These are phyloP conservation scores for Chrysosporium keratinophilum DNA, from an alignment of 2,329 filamentous ascomycete species.

Conservation along the genomic window DNA sequence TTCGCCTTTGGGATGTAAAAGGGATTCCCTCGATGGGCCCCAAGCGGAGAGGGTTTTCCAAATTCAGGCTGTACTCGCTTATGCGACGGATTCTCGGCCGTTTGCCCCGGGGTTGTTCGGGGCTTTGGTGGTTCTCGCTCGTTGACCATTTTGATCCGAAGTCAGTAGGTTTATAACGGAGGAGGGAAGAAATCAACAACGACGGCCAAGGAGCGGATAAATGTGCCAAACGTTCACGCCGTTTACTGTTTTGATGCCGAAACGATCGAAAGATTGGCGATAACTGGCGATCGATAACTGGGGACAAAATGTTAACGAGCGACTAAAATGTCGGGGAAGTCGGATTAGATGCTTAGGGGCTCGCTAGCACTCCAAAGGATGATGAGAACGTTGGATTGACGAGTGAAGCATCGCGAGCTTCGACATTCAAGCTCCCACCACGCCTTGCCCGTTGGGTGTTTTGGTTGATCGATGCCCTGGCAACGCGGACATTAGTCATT, in stretches of 20 bases:
- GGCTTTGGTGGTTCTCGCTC: slow-evolving; percentile 40
- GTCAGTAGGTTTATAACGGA: not conserved
- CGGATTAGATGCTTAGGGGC: not conserved
- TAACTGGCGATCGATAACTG: too few relatives aligned
- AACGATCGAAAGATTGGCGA: too few relatives aligned
- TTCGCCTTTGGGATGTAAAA: slow-evolving; percentile 46
- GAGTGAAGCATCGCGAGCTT: not conserved
- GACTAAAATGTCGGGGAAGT: too few relatives aligned
- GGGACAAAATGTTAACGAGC: too few relatives aligned
- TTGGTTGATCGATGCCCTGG: not conserved
- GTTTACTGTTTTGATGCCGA: too few relatives aligned
- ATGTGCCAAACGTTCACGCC: too few relatives aligned
- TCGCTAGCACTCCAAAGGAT: not conserved
- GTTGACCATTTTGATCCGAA: slow-evolving; percentile 38
- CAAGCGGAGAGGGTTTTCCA: slow-evolving; percentile 49
- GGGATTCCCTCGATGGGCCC: slow-evolving; percentile 34
- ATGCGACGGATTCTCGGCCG: slow-evolving; percentile 27
- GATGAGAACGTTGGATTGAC: not conserved
- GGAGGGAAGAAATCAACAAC: not conserved
- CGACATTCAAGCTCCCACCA: not conserved
- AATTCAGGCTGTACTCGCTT: slow-evolving; percentile 42
- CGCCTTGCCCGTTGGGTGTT: not conserved
- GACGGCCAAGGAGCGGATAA: not conserved
- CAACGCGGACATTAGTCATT: slow-evolving; percentile 4
- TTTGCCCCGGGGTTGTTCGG: slow-evolving; percentile 28